Evolutionary conservation across 331 rosid genomes (phyloP).

Genomic region (Malus hybrid): DNA sequence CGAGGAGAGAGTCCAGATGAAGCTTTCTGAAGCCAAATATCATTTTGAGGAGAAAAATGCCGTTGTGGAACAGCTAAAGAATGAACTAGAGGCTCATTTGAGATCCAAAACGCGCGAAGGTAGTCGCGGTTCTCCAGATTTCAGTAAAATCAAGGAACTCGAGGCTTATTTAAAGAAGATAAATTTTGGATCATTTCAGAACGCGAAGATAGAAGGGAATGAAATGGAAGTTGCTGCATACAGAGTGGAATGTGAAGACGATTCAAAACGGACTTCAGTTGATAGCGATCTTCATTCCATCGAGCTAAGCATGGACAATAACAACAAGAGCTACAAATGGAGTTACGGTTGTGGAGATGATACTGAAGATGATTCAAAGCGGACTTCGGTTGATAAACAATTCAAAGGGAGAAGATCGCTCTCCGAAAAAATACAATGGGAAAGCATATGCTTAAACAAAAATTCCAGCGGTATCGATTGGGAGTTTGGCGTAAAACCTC

Average conservation of each 20-base stretch:
- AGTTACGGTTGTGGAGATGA: constrained; percentile 38
- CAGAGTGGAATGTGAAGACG: constrained; percentile 35
- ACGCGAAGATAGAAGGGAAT: constrained; percentile 13
- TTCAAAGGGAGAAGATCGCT: constrained; percentile 54
- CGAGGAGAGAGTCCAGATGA: constrained; percentile 97
- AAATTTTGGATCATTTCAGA: constrained; percentile 37
- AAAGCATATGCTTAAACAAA: constrained; percentile 79
- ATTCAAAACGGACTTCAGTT: constrained; percentile 35
- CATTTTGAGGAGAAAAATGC: constrained; percentile 92
- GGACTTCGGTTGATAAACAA: constrained; percentile 54
- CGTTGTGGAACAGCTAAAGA: constrained; percentile 53
- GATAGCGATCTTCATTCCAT: constrained; percentile 85
- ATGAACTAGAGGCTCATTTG: constrained; percentile 55
- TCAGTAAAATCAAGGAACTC: constrained; percentile 51
- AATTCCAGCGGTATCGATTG: constrained; percentile 32
- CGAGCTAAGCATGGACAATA: constrained; percentile 74
- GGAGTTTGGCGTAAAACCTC: constrained; percentile 36
- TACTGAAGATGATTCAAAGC: constrained; percentile 31
- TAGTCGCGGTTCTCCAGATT: constrained; percentile 26
- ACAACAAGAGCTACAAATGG: constrained; percentile 56
- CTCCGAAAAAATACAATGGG: constrained; percentile 88
- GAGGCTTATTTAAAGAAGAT: constrained; percentile 63
- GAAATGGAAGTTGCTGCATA: constrained; percentile 25
- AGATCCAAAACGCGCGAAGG: constrained; percentile 39
- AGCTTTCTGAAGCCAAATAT: constrained; percentile 81